A percentile compares a stretch with the other conserved stretches of the same genome.
These are phyloP conservation scores for Spergularia bocconei DNA, from an alignment of 148 eudicot genomes.

Conservation along the genomic window DNA sequence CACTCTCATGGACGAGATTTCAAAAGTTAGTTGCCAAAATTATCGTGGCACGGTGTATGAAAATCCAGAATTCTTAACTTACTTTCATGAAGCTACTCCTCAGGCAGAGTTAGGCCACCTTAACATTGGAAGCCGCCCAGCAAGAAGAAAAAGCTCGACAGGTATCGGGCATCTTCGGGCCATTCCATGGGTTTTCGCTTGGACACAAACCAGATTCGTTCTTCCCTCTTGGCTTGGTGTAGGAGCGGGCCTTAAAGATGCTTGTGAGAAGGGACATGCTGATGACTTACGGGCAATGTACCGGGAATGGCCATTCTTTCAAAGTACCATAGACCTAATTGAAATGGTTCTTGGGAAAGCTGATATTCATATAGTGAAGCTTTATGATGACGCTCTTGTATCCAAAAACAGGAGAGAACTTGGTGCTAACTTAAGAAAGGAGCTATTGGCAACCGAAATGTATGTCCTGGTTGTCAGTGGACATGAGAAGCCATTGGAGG, in stretches of 20 bases:
- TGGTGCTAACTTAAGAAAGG: constrained; percentile 57
- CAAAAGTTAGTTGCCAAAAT: constrained; percentile 58
- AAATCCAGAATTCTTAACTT: constrained; percentile 76
- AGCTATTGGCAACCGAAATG: constrained; percentile 56
- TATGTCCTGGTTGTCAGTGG: constrained; percentile 63
- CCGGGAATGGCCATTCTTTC: constrained; percentile 91
- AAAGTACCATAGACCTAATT: constrained; percentile 70
- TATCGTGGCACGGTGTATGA: constrained; percentile 76
- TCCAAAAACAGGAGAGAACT: constrained; percentile 50
- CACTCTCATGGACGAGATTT: constrained; percentile 74
- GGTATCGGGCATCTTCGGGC: constrained; percentile 77
- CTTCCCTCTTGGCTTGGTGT: constrained; percentile 96
- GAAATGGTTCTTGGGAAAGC: constrained; percentile 93
- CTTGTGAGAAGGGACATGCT: constrained; percentile 66
- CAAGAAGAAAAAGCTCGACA: constrained; percentile 58
- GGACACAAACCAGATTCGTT: constrained; percentile 89
- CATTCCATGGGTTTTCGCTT: constrained; percentile 92
- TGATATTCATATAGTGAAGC: constrained; percentile 68
- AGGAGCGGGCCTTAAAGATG: constrained; percentile 71
- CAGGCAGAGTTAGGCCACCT: constrained; percentile 82
- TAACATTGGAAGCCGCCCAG: constrained; percentile 89
- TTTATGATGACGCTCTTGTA: constrained; percentile 71
- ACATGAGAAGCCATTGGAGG: constrained; percentile 66
- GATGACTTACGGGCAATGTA: constrained; percentile 74
- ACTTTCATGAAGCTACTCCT: constrained; percentile 94